Evolutionary conservation across 2,329 filamentous ascomycete species (phyloP), one percentile per base, ranked within the genome.

Genomic region (Fusarium penzigii): DNA sequence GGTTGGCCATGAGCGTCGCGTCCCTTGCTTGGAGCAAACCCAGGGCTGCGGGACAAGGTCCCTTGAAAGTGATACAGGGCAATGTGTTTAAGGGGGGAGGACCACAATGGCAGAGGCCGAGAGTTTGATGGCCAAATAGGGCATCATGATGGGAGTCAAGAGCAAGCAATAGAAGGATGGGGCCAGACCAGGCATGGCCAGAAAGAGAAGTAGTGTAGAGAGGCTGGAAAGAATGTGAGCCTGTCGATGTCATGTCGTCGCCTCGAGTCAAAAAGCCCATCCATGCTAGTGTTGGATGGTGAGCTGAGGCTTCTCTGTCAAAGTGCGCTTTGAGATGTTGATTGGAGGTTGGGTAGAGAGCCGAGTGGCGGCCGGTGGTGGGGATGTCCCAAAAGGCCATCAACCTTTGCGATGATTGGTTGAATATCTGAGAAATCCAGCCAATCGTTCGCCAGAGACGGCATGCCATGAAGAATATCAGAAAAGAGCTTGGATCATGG

Each of bases 241-340:
- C 62, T 54, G 46, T 66, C 49, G 52, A 62, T 58, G 55, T 46
- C 55, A 52, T 56, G 13, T 44, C 29, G 29, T 36, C 29, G 20
- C 20, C 42, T 52, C 56, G 51, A 56, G 53, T 51, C 63, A 58
- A 43, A 49, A 57, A 52, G 58, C 40, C 51, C 49, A 67, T 59
- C 64, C 64, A 67, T 67, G 59, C 61, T 65, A 65, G 65, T 65
- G 64, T 64, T 58, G 57, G 65, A 64, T 52, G 57, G 20, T 64
- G 62, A 68, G 63, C 65, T 68, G 65, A 70, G 67, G 68, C 64
- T 62, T 68, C 65, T 68, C 61, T 65, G 57, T 58, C 55, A 57
- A 68, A 68, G 51, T 52, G 61, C 62, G 45, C 45, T 46, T 69
- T 55, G 54, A 60, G 50, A 43, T 29, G 45, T 51, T 69, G 60